Evolutionary conservation across 208 protist species (phyloP), one percentile per base, ranked within the genome.

Genomic region (Trypanosoma brucei): DNA sequence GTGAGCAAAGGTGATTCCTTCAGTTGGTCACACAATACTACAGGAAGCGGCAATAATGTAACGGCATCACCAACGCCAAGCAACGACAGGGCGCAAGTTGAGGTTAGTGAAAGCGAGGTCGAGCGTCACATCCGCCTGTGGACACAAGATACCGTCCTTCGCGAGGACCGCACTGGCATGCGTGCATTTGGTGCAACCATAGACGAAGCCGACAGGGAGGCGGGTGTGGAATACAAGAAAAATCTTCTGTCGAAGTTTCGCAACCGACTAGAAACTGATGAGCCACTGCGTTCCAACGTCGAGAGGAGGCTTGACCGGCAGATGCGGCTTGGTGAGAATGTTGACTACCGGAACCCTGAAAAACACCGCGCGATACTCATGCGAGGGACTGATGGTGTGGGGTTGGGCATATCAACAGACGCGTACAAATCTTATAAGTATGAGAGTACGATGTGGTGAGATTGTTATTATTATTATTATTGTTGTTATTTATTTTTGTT

Each of bases 331-430:
- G 85, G 85, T 34, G 79, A 86, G 13, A 61, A 66, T 2, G 62
- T 85, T 40, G 71, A 88, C 48, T 92, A 88, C 64, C 69, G 82
- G 8, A 67, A 84, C n/a, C 72, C 71, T 3, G 85, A 88, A 22
- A 55, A 42, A 52, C 70, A 76, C 11, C 71, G 75, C 34, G 37
- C 37, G 9, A 68, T 70, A 45, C 83, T 84, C 53, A 78, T 67
- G 9, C 57, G 75, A n/a, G 55, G 77, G 35, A 92, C 85, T 7
- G 73, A 92, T 59, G 85, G 74, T 44, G 87, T 92, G 55, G 85
- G 85, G 3, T 62, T 92, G 7, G 85, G 65, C 52, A 92, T 92
- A 40, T 81, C 82, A 2, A 74, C 85, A 0, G 85, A 92, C 58
- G 73, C 85, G 3, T 92, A 86, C 68, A 88, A 92, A 64, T 60